Evolutionary conservation across 805 yeast species (phyloP).

Genomic region (Alloascoidea africana): DNA sequence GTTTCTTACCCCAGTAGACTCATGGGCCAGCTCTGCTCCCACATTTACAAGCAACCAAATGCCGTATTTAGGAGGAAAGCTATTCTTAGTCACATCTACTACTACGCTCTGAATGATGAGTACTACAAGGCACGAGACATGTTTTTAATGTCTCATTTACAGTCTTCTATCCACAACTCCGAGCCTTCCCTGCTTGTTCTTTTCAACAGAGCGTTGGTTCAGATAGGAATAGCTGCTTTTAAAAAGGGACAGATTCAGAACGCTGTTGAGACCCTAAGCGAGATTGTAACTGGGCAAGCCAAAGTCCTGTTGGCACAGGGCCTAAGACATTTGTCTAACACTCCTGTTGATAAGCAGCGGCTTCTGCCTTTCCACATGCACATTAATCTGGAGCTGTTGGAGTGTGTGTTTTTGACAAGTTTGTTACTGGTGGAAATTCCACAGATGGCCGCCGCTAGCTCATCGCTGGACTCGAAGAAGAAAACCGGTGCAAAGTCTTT

Average conservation of each 20-base stretch:
- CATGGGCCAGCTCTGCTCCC: conserved; percentile 48
- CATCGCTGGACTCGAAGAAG: conserved; percentile 34
- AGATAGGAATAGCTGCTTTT: conserved; percentile 92
- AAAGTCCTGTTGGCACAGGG: conserved; percentile 95
- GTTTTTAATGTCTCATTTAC: conserved; percentile 75
- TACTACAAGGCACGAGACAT: conserved; percentile 79
- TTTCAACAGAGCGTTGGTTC: conserved; percentile 91
- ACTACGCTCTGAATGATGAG: conserved; percentile 77
- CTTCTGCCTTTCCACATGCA: conserved; percentile 97
- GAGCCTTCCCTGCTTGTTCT: conserved; percentile 81
- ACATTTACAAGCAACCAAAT: conserved; percentile 52
- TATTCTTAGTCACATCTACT: conserved; percentile 72
- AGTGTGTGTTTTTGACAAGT: conserved; percentile 83
- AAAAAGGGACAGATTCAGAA: conserved; percentile 76
- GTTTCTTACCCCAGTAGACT: conserved; percentile 16
- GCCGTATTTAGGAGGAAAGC: conserved; percentile 68
- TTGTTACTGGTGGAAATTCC: conserved; percentile 89
- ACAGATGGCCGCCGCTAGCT: conserved; percentile 56
- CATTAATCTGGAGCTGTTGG: conserved; percentile 87
- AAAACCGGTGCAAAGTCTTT: conserved; percentile 68
- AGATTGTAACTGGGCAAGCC: conserved; percentile 70
- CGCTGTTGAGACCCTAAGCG: conserved; percentile 75
- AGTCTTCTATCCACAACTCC: conserved; percentile 66
- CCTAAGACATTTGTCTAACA: conserved; percentile 38
- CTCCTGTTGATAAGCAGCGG: conserved; percentile 57